A percentile compares a stretch with the other conserved stretches of the same genome.
These are phyloP conservation scores for Trichoderma gracile DNA, from an alignment of 2,329 filamentous ascomycete genomes.

Conservation along the genomic window DNA sequence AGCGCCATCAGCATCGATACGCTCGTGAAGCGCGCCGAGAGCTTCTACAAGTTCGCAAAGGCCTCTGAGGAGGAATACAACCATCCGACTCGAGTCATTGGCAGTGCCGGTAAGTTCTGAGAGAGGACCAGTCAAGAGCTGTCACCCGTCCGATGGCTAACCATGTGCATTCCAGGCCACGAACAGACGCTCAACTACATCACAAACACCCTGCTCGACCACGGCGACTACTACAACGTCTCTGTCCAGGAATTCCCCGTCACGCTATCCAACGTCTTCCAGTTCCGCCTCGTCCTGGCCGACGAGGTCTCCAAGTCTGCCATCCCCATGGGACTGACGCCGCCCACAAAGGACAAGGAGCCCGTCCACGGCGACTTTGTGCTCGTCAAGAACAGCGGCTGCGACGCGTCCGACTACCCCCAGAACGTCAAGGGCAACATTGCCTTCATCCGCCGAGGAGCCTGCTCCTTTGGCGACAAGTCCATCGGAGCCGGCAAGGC, in stretches of 20 bases:
- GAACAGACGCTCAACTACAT: constrained; percentile 65
- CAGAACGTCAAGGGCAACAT: constrained; percentile 60
- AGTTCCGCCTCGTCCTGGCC: constrained; percentile 60
- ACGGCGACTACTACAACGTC: constrained; percentile 62
- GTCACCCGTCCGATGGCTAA: neutral
- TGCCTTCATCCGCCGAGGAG: constrained; percentile 69
- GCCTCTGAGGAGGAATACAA: constrained; percentile 60
- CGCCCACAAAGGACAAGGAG: constrained; percentile 61
- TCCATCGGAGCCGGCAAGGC: constrained; percentile 66
- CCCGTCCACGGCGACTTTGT: constrained; percentile 61
- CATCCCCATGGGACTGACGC: constrained; percentile 64
- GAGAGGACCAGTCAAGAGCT: neutral
- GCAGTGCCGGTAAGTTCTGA: constrained; percentile 57
- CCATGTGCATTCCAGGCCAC: constrained; percentile 51
- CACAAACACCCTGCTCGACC: constrained; percentile 52
- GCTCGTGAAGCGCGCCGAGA: constrained; percentile 59
- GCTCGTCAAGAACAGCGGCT: constrained; percentile 64
- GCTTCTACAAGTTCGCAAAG: constrained; percentile 64
- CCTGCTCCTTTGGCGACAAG: constrained; percentile 71
- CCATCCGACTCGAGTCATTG: constrained; percentile 71
- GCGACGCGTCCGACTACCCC: constrained; percentile 64
- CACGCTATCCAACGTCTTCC: constrained; percentile 59
- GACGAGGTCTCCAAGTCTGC: constrained; percentile 52
- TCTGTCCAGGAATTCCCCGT: constrained; percentile 66
- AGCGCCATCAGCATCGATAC: constrained; percentile 55